phyloP scores from a whole-genome alignment of 495 filamentous ascomycete genomes.

The Podospora bellae-mahoneyi region DNA sequence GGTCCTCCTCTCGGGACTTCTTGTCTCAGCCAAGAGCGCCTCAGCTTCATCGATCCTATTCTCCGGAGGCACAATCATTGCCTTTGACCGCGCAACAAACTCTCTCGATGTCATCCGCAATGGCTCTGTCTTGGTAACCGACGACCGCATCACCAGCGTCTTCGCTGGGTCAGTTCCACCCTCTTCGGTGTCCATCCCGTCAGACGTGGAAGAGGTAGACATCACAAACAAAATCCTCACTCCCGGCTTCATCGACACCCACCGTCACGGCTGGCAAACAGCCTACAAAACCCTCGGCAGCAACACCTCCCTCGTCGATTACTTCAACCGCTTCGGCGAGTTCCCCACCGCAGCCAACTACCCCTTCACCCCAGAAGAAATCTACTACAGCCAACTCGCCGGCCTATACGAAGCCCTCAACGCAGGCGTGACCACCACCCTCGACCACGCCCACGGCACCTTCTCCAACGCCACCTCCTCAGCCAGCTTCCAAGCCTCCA shows the following conservation, averaged over 20 bases:
- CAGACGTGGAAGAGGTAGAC: slow-evolving; percentile 39
- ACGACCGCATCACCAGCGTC: slow-evolving; percentile 41
- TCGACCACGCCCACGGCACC: slow-evolving; percentile 36
- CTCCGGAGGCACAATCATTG: slow-evolving; percentile 42
- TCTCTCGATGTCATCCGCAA: slow-evolving; percentile 38
- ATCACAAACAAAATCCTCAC: slow-evolving; percentile 46
- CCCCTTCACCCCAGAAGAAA: slow-evolving; percentile 32
- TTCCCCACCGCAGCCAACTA: slow-evolving; percentile 14
- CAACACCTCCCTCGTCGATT: slow-evolving; percentile 35
- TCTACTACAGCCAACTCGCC: slow-evolving; percentile 41
- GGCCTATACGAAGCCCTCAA: slow-evolving; percentile 42
- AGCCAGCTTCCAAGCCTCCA: slow-evolving; percentile 37
- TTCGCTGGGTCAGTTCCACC: slow-evolving; percentile 4
- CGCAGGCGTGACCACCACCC: slow-evolving; percentile 35
- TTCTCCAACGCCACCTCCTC: slow-evolving; percentile 28
- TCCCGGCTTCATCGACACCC: slow-evolving; percentile 54
- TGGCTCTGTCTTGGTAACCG: slow-evolving; percentile 39
- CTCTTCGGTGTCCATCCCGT: slow-evolving; percentile 9
- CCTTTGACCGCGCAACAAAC: slow-evolving; percentile 36
- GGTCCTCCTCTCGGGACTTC: no score
- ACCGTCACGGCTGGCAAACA: slow-evolving; percentile 53
- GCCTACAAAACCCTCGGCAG: slow-evolving; percentile 38
- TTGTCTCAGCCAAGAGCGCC: background rate
- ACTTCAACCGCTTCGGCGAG: slow-evolving; percentile 29
- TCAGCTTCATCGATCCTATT: slow-evolving; percentile 34